A percentile compares a stretch with the other conserved stretches of the same genome.
These are phyloP conservation scores for Gossypium raimondii DNA, from an alignment of 345 rosid genomes.

Conservation along the genomic window DNA sequence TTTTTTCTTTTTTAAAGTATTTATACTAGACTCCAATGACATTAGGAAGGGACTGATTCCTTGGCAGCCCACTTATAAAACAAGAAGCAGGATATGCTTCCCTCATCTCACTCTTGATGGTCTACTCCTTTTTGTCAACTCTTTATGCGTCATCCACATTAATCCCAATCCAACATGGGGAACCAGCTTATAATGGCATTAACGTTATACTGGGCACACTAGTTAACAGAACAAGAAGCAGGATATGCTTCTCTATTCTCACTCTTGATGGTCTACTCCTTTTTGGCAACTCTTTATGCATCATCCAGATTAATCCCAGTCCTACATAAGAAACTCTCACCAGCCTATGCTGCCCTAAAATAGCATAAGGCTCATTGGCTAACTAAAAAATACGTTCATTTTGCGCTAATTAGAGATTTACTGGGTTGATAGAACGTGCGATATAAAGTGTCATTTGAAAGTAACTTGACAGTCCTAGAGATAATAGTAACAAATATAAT, in stretches of 20 bases:
- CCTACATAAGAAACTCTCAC: background rate
- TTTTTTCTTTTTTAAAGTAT: no score
- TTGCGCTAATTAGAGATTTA: background rate
- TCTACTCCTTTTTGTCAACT: background rate
- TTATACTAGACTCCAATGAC: background rate
- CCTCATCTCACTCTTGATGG: background rate
- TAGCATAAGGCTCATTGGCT: background rate
- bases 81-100: background rate
- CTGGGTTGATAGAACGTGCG: background rate
- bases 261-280: background rate
- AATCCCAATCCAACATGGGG: background rate
- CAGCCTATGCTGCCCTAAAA: background rate
- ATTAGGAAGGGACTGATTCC: background rate
- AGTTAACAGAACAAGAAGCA: background rate
- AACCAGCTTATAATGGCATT: background rate
- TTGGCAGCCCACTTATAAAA: background rate
- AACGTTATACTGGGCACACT: background rate
- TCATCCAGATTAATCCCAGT: background rate
- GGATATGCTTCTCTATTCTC: background rate
- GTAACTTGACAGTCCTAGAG: background rate
- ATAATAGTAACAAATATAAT: background rate
- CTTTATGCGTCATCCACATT: background rate
- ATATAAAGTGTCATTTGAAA: background rate
- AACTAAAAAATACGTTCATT: background rate
- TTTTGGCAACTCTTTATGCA: background rate